Conservation (phyloP, 441 rosid genomes). For the Kokia cookei region DNA sequence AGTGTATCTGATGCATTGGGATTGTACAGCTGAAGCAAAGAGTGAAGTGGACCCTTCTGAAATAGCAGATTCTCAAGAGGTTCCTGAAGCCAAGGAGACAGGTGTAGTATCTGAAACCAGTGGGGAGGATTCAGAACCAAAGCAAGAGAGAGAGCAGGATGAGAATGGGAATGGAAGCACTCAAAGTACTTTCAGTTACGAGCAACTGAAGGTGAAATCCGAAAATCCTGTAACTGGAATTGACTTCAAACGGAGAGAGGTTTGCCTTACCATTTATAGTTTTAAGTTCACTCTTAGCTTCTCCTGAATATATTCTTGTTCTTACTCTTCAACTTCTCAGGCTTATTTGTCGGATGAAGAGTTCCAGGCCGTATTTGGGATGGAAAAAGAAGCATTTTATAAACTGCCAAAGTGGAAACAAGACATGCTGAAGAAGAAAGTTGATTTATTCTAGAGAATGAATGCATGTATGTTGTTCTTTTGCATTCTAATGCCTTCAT, state of each 20-base stretch:
- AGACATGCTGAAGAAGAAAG: slow-evolving; percentile 87
- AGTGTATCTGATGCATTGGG: neutral
- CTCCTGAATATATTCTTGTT: neutral
- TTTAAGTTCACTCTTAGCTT: neutral
- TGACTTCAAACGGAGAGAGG: slow-evolving; percentile 73
- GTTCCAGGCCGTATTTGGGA: slow-evolving; percentile 66
- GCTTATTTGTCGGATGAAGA: slow-evolving; percentile 90
- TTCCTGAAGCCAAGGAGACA: slow-evolving; percentile 46
- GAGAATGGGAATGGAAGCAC: slow-evolving; percentile 29
- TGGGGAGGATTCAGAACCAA: slow-evolving; percentile 27
- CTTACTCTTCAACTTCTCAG: slow-evolving; percentile 30
- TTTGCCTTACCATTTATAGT: slow-evolving; percentile 20
- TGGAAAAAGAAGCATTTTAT: slow-evolving; percentile 56
- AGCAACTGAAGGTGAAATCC: slow-evolving; percentile 82
- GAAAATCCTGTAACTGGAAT: slow-evolving; percentile 61
- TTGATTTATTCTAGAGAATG: slow-evolving; percentile 69
- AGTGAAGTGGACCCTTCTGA: slow-evolving; percentile 23
- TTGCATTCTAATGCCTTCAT: slow-evolving; percentile 9
- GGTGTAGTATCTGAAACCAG: slow-evolving; percentile 47
- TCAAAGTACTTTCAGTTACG: slow-evolving; percentile 64
- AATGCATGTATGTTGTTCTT: slow-evolving; percentile 11
- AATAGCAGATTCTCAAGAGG: slow-evolving; percentile 22
- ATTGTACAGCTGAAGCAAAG: slow-evolving; percentile 19
- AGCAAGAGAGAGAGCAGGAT: slow-evolving; percentile 26
- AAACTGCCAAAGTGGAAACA: slow-evolving; percentile 95